Evolutionary conservation across 2,329 filamentous ascomycete species (phyloP), one percentile per base, ranked within the genome.

Genomic region (Exophiala bonariae): DNA sequence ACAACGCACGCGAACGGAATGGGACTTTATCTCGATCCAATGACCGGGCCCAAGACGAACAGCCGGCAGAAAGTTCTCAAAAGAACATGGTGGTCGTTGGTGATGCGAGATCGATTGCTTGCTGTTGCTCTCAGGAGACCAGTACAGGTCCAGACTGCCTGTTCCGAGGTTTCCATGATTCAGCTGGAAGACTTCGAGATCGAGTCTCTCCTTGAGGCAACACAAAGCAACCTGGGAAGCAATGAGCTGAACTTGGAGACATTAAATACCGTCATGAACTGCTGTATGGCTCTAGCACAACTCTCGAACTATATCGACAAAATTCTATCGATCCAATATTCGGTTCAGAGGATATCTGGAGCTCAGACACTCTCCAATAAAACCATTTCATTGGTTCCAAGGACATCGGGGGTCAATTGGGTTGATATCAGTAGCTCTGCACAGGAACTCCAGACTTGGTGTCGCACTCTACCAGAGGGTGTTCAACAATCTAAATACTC

Each of bases 71-170:
- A 83, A 61, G 73, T 96, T 41, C 95, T 90, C 87, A 96, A 95
- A 71, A 80, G 90, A 43, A 93, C 96, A 58, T 97, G 92, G 92
- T 97, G 92, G 92, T 95, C 88, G 20, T 95, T 89, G 55, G 95
- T 95, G 62, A 96, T 96, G 81, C 85, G 91, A 45, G 92, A 97
- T 68, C 86, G 91, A 37, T 78, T 96, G 32, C 89, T 96, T 53
- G 92, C 92, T 2, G 74, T 97, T 9, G 91, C 92, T 46, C 96
- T 96, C 90, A 82, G 92, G 47, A 82, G 92, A 44, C 91, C 91
- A 4, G 95, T 90, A 19, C 80, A 90, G 44, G 93, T 96, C 68
- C 95, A 95, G 75, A 85, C 90, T 51, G 88, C 93, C 61, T 90
- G 96, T 65, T 95, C 89, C 64, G 89, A 96, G 62, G 90, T 96